Base-by-base conservation (phyloP, 495 filamentous ascomycete species). In the Podospora australis region DNA sequence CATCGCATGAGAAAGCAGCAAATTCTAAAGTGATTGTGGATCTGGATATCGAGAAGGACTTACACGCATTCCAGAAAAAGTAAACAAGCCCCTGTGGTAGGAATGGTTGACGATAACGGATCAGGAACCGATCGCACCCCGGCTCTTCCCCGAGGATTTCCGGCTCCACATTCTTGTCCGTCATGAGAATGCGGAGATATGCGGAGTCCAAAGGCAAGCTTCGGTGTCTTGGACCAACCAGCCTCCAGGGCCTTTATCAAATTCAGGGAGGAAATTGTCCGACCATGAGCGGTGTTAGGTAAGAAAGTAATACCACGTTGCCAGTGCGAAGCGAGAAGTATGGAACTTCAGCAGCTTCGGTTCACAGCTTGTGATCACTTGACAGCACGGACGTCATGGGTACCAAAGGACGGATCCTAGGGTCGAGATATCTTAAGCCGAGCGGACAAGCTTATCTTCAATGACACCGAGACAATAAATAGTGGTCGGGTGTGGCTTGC, bases 321-420 rank as follows among this genome's bases (percentile, higher is more conserved):
- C n/a, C n/a, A n/a, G n/a, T n/a, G n/a, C n/a, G n/a, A n/a, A n/a
- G 13, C 14, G 23, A 23, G 4, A 22, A 16, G 6, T 13, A 36
- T n/a, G 3, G 19, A 46, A 52, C 25, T n/a, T n/a, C 9, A 26
- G 11, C 45, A 46, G 40, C 29, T 4, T 25, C 17, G 30, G 2
- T n/a, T 29, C 20, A 30, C 6, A 32, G 32, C 36, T 22, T n/a
- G n/a, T 43, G 52, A 42, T 54, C 52, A 54, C 46, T 54, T 54
- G 52, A 54, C 46, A 11, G 28, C 19, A 21, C 20, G 32, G 36
- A 32, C 49, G 42, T 52, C 44, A 52, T 46, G 26, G 30, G 19
- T 34, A 14, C 39, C 23, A 46, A 25, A 21, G 19, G 16, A 13
- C 13, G 10, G 17, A 1, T 16, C 14, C 14, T n/a, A 36, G 28